Evolutionary conservation across 1,139 yeast species (phyloP), one percentile per base, ranked within the genome.

Genomic region (Lodderomyces beijingensis): DNA sequence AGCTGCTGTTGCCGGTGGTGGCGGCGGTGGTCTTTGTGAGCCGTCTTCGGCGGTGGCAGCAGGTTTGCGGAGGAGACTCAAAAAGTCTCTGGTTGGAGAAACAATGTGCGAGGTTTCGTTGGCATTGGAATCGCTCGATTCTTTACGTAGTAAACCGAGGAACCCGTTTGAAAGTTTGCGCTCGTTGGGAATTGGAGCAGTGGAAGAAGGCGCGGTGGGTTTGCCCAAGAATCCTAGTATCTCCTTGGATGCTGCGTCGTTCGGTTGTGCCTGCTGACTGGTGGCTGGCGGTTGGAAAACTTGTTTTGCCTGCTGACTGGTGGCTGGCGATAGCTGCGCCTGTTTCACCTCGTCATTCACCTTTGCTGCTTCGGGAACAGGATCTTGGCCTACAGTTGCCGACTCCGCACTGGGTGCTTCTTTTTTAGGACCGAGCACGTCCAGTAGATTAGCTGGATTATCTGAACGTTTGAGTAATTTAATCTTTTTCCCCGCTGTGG

Each of bases 381-480:
- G n/a, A n/a, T n/a, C n/a, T n/a, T n/a, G n/a, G n/a, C n/a, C n/a
- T n/a, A n/a, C n/a, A n/a, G n/a, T n/a, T n/a, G n/a, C n/a, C n/a
- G n/a, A n/a, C n/a, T n/a, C n/a, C n/a, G n/a, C n/a, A n/a, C n/a
- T n/a, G n/a, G n/a, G n/a, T n/a, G n/a, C n/a, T n/a, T n/a, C n/a
- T n/a, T n/a, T n/a, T n/a, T n/a, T n/a, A n/a, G n/a, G n/a, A n/a
- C n/a, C n/a, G n/a, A n/a, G n/a, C n/a, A n/a, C n/a, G n/a, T n/a
- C n/a, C n/a, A n/a, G n/a, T n/a, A n/a, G n/a, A n/a, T n/a, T n/a
- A n/a, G 7, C 10, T 19, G 10, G 21, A 25, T 41, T 37, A 21
- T 47, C 49, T 2, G 58, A 46, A 35, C 64, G 45, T 36, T 57
- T 62, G 41, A 64, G 52, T 18, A 64, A 45, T 14, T 59, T 61